phyloP scores from a whole-genome alignment of 2,329 filamentous ascomycete species.

The Aureobasidium sp. region DNA sequence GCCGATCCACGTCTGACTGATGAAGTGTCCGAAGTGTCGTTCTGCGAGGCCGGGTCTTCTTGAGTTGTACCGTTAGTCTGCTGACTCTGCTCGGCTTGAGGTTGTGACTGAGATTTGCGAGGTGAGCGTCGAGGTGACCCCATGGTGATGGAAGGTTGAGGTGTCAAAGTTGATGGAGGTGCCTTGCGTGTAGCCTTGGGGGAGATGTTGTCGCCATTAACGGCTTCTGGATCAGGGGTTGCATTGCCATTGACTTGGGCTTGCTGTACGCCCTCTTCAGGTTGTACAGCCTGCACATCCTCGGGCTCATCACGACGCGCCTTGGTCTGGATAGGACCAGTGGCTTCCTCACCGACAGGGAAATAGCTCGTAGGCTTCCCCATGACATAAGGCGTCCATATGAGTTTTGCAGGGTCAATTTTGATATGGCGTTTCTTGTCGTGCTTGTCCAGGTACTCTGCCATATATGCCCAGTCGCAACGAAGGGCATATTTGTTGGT shows the following conservation, averaged over 20 bases:
- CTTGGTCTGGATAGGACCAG: conserved; percentile 62
- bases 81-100: conserved; percentile 21
- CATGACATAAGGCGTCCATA: conserved; percentile 98
- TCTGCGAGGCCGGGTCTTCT: not conserved
- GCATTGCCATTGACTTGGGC: conserved; percentile 16
- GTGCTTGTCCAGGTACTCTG: conserved; percentile 81
- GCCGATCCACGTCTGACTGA: conserved; percentile 7
- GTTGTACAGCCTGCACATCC: conserved; percentile 34
- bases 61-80: conserved; percentile 23
- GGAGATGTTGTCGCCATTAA: not conserved
- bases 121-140: conserved; percentile 27
- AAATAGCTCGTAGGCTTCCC: conserved; percentile 50
- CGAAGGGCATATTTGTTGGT: conserved; percentile 86
- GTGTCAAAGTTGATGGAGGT: conserved; percentile 21
- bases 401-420: conserved; percentile 70
- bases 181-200: conserved; percentile 13
- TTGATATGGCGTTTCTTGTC: conserved; percentile 82
- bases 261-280: conserved; percentile 40
- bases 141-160: conserved; percentile 23
- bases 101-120: conserved; percentile 21
- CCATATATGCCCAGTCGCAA: conserved; percentile 77
- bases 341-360: conserved; percentile 31
- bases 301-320: conserved; percentile 73
- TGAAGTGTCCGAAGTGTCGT: not conserved
- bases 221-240: not conserved